Base-by-base conservation (phyloP, 768 basidiomycete species). In the Termitomyces sp. region DNA sequence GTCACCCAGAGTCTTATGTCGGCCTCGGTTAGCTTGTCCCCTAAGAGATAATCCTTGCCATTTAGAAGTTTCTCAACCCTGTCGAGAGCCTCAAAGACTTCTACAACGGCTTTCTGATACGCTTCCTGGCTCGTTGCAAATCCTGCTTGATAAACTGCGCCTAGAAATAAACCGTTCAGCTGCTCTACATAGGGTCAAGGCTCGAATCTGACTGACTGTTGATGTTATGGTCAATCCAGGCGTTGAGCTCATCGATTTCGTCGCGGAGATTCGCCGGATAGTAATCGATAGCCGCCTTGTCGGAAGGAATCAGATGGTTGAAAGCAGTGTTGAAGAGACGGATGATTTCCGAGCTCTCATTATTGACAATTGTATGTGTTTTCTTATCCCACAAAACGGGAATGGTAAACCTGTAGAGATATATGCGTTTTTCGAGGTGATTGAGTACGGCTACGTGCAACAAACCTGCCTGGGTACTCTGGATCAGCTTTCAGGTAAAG, bases 321-420 rank as follows among this genome's bases (percentile, higher is more conserved):
- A 96, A 95, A 1, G 80, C 86, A 7, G 79, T 77, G 71, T 99
- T 98, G 73, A 98, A 81, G 8, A 96, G 89, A 54, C 96, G 86
- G 65, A 98, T 93, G 66, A 98, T 94, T 72, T 98, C 96, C 2
- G 89, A 85, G 60, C 85, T 88, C 67, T 99, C 96, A 68, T 98
- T 98, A 75, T 93, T 98, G 55, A 99, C 97, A 61, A 98, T 88
- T 40, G 87, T 88, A 44, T 86, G 73, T 42, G 67, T 73, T 69
- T 95, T 90, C 75, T 85, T 95, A 73, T 98, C 97, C 91, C 93
- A 99, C 5, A 99, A 76, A 34, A 93, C 71, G 5, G 94, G 94
- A 9, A 93, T 90, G 2, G 93, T 93, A 75, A 92, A 93, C 38
- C 88, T 83, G 53, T 12, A 42, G 15, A 17, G 7, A 19, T 3